These are phyloP conservation scores for Podaxis rugospora DNA, from an alignment of 768 basidiomycete species.

Conservation along the genomic window DNA sequence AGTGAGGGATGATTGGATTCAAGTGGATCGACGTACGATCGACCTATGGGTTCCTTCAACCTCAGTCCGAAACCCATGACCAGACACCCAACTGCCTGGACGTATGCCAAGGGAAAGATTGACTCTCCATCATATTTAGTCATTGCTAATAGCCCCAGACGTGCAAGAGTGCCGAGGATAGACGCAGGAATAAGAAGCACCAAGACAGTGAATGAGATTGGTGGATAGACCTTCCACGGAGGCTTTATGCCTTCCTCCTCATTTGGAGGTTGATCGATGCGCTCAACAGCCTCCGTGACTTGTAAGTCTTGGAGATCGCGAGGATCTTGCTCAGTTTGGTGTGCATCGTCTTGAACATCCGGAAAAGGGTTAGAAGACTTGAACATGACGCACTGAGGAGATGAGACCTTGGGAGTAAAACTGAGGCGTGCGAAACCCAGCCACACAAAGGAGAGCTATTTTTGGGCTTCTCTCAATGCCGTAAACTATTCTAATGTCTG, in stretches of 20 bases:
- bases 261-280: slow-evolving; percentile 31
- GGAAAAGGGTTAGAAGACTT: not conserved
- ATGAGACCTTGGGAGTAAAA: not conserved
- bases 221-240: slow-evolving; percentile 33
- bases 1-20: not conserved
- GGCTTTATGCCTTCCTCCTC: slow-evolving; percentile 21
- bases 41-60: slow-evolving; percentile 66
- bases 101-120: slow-evolving; percentile 81
- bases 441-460: not conserved
- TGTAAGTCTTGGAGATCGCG: not conserved
- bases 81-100: slow-evolving; percentile 84
- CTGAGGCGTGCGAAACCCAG: not conserved
- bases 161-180: slow-evolving; percentile 80
- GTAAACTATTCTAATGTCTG: not conserved
- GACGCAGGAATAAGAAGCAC: slow-evolving; percentile 74
- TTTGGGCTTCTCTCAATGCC: not conserved
- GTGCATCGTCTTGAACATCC: not conserved
- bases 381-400: slow-evolving; percentile 13
- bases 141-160: slow-evolving; percentile 75
- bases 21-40: slow-evolving; percentile 51
- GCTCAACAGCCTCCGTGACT: slow-evolving; percentile 23
- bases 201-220: slow-evolving; percentile 60
- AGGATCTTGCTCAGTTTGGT: not conserved
- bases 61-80: slow-evolving; percentile 82
- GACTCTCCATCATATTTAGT: slow-evolving; percentile 67